Evolutionary conservation across 2,329 filamentous ascomycete species (phyloP), one percentile per base, ranked within the genome.

Genomic region (Diaporthe velutina): DNA sequence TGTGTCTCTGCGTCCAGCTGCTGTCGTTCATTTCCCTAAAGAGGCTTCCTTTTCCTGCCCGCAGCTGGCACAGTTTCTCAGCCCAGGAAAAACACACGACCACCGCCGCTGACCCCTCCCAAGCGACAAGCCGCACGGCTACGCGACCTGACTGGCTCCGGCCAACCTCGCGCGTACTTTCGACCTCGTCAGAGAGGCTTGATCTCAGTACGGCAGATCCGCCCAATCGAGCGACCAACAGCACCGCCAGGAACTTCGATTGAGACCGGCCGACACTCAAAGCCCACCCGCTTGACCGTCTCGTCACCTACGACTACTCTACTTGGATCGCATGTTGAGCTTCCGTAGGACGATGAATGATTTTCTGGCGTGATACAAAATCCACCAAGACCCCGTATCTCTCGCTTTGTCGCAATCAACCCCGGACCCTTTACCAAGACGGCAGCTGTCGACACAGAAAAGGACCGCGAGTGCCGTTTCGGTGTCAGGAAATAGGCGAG

Each of bases 321-420:
- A 54, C 48, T 50, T 42, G 48, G 54, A n/a, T 50, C 58, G 28
- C 57, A 70, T 52, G n/a, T 68, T 35, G 28, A 71, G 48, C 52
- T 38, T 30, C 67, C 45, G 45, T 58, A 78, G 70, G 71, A 77
- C 57, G 64, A 82, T 81, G 80, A 80, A 45, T 45, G 33, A 54
- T 64, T 54, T 58, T 55, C 54, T 61, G 52, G 60, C 64, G 70
- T 77, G 71, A 78, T 72, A 71, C 73, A 73, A 71, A 60, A 54
- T 48, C 58, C 60, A 52, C 54, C 70, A 28, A 52, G 22, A 42
- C 54, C 12, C 19, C 28, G 48, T 40, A 58, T 60, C 42, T 35
- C 48, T 50, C 42, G n/a, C 28, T 19, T 54, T 55, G 28, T 33
- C 48, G 42, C 42, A 58, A 70, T 25, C 48, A 61, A 38, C 60